These are phyloP conservation scores for Dactylorhiza incarnata DNA, from an alignment of 106 monocot genomes.

Conservation along the genomic window DNA sequence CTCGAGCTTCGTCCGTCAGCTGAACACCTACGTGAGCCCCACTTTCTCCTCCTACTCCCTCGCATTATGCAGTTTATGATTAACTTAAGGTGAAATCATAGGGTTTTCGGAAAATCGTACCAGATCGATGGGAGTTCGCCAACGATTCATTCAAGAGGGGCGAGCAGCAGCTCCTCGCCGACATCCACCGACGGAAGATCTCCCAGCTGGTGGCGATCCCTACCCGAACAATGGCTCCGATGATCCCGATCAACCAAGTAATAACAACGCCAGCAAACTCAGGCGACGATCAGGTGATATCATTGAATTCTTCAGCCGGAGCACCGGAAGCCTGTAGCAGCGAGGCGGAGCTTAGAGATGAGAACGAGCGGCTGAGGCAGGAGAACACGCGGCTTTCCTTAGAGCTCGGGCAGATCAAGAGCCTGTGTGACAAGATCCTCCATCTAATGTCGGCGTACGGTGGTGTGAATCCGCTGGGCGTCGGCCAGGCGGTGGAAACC, in stretches of 20 bases:
- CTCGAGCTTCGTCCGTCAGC: constrained; percentile 51
- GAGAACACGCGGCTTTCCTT: constrained; percentile 46
- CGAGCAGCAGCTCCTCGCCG: constrained; percentile 32
- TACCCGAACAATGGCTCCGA: not conserved
- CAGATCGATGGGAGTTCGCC: constrained; percentile 52
- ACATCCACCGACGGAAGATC: constrained; percentile 45
- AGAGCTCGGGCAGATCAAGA: constrained; percentile 59
- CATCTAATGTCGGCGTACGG: constrained; percentile 44
- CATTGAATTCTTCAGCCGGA: constrained; percentile 5
- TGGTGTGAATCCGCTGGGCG: not conserved
- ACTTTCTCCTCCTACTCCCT: not conserved
- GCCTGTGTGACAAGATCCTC: constrained; percentile 50
- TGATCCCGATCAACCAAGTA: not conserved
- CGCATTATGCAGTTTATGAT: not conserved
- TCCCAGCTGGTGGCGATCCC: not conserved
- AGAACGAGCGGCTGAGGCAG: constrained; percentile 55
- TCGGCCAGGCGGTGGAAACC: not conserved
- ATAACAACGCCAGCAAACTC: constrained; percentile 8
- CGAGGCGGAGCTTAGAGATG: constrained; percentile 36
- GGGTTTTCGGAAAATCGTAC: constrained; percentile 47
- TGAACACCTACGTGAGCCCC: constrained; percentile 10
- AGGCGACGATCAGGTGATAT: constrained; percentile 19
- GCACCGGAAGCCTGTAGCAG: not conserved
- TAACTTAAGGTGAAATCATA: not conserved
- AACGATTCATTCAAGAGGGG: constrained; percentile 51